phyloP scores from a whole-genome alignment of 225 moss, liverwort and hornwort species.

The Asterella californica region DNA sequence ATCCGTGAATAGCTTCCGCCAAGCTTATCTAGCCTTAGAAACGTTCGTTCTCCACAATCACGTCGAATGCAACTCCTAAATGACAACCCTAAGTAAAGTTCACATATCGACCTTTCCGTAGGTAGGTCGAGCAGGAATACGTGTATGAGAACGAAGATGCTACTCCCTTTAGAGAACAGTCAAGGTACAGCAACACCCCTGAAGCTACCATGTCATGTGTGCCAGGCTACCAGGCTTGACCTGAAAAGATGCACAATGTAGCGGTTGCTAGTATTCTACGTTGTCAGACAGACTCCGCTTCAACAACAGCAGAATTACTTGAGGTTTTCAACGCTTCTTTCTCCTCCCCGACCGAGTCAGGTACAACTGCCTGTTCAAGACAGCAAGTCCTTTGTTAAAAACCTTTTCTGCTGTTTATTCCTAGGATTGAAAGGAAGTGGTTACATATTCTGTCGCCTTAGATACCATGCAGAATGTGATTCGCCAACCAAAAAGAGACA shows the following conservation, averaged over 20 bases:
- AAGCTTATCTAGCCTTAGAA: neutral
- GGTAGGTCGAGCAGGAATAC: neutral
- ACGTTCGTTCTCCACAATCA: constrained; percentile 2
- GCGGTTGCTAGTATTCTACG: constrained; percentile 5
- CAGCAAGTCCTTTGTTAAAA: constrained; percentile 44
- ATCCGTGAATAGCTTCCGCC: neutral
- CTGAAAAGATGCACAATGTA: neutral
- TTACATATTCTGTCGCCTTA: constrained; percentile 7
- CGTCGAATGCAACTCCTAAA: neutral
- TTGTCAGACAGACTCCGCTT: constrained; percentile 43
- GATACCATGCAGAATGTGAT: constrained; percentile 14
- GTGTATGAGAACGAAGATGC: neutral
- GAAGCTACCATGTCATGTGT: neutral
- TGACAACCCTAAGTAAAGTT: constrained; percentile 14
- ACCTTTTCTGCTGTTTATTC: neutral
- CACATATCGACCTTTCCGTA: neutral
- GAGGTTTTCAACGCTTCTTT: constrained; percentile 38
- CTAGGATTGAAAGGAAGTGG: constrained; percentile 12
- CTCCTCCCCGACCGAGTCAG: constrained; percentile 45
- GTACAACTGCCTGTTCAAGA: constrained; percentile 50
- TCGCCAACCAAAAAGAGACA: constrained; percentile 2
- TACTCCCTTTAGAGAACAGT: constrained; percentile 6
- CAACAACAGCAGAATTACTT: constrained; percentile 34
- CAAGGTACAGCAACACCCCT: constrained; percentile 12
- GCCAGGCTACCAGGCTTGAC: neutral